phyloP scores from a whole-genome alignment of 208 protist species.

The Trypanosoma caninum region DNA sequence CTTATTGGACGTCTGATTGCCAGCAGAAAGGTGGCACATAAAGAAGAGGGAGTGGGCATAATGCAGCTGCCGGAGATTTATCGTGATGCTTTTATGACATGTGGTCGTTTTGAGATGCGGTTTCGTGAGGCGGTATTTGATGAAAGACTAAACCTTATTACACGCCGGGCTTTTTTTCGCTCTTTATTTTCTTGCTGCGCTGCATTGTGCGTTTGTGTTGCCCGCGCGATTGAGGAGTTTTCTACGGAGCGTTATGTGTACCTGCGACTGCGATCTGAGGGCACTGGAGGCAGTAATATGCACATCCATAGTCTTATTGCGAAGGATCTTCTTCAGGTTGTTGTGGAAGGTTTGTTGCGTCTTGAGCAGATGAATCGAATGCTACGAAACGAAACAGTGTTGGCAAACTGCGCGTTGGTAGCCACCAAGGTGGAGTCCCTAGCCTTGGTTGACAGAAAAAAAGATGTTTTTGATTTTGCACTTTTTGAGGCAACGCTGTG shows the following conservation, averaged over 20 bases:
- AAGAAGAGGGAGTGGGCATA: conserved; percentile 14
- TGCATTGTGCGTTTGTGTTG: conserved; percentile 60
- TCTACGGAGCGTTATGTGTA: conserved; percentile 23
- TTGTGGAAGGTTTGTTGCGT: conserved; percentile 67
- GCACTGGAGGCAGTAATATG: conserved; percentile 12
- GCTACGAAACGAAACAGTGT: conserved; percentile 19
- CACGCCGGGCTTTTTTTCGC: conserved; percentile 30
- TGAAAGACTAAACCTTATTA: conserved; percentile 2
- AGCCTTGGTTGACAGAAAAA: conserved; percentile 37
- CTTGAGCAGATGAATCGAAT: conserved; percentile 62
- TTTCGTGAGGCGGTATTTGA: conserved; percentile 38
- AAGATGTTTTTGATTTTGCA: conserved; percentile 32
- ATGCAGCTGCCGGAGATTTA: conserved; percentile 29
- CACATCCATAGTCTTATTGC: conserved; percentile 26
- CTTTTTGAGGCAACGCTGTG: conserved; percentile 43
- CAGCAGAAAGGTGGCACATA: conserved; percentile 8
- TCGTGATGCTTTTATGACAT: conserved; percentile 55
- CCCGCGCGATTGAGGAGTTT: conserved; percentile 48
- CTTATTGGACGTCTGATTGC: conserved; percentile 38
- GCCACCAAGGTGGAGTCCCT: background rate
- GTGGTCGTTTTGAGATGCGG: conserved; percentile 54
- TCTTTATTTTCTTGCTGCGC: conserved; percentile 63
- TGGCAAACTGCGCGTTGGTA: background rate
- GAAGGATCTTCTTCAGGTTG: conserved; percentile 68
- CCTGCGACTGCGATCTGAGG: conserved; percentile 14